Evolutionary conservation across 345 rosid species (phyloP), one percentile per base, ranked within the genome.

Genomic region (Stellera chamaejasme): DNA sequence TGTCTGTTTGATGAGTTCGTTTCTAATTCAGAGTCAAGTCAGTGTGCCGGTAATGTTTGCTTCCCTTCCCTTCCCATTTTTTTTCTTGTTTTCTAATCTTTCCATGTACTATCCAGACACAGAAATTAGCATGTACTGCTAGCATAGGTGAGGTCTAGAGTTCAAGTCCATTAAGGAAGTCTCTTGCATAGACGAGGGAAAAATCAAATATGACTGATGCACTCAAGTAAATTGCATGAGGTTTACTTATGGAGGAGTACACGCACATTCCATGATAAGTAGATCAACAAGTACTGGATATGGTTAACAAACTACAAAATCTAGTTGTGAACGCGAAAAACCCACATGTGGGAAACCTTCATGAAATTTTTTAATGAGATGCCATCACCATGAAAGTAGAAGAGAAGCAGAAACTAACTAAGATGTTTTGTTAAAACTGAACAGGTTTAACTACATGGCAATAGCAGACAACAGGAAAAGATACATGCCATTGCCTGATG

Each of bases 401-500:
- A 4, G 10, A 10, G 28, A 43, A 50, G 0, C 1, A 3, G 4
- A 10, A 42, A 52, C 11, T 6, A 11, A 39, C 2, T n/a, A 13
- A 16, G 11, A 2, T 13, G 13, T 2, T 43, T 12, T 45, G 19
- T 11, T 45, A 45, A 28, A 59, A 8, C 39, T n/a, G n/a, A 55
- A 56, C 59, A 90, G 97, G 79, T 93, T 93, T 78, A 89, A 69
- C 61, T 86, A 81, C 69, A 86, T 93, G 97, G 87, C 81, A 0
- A 69, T 89, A 58, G 83, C 96, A 56, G 94, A 80, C 68, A 72
- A 81, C 47, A 82, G 96, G 52, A 95, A 86, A 50, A 79, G 99
- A 68, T 58, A 44, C 67, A 86, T 93, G 99, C 97, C 99, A 14
- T 56, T 81, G 13, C 99, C 97, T 0, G 96, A 86, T 55, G 97